Conservation (phyloP, 2,329 filamentous ascomycete genomes). For the Sarocladium kiliense region DNA sequence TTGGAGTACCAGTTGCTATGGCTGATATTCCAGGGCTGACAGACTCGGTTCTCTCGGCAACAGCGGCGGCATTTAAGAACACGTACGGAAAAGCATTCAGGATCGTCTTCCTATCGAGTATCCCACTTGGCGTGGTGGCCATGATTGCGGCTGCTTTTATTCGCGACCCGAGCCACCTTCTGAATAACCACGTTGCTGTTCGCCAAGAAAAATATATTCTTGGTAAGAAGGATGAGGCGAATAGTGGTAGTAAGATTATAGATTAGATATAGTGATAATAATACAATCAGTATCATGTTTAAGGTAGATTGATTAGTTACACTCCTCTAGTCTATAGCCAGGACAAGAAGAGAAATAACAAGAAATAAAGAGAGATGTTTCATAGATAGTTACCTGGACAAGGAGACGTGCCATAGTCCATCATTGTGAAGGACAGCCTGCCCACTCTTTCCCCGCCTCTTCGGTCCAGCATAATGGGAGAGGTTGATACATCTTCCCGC, state of each 20-base stretch:
- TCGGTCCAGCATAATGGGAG: too few species aligned
- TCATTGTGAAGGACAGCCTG: too few species aligned
- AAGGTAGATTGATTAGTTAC: too few species aligned
- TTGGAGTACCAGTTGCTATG: not conserved
- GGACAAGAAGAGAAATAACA: too few species aligned
- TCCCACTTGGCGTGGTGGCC: not conserved
- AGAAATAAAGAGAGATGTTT: too few species aligned
- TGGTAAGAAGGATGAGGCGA: not conserved
- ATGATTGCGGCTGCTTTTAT: conserved; percentile 5
- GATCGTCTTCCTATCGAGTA: not conserved
- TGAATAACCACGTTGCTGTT: conserved; percentile 6
- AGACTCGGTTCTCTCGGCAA: not conserved
- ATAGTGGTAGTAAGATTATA: not conserved
- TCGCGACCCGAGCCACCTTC: conserved; percentile 1
- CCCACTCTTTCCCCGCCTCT: too few species aligned
- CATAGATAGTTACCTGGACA: too few species aligned
- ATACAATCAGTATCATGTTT: too few species aligned
- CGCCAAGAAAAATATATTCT: conserved; percentile 7
- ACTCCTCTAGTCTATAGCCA: too few species aligned
- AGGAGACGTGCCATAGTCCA: too few species aligned
- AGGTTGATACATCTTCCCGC: too few species aligned
- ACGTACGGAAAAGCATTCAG: not conserved
- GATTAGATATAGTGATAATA: not conserved
- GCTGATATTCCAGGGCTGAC: not conserved
- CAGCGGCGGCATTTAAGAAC: not conserved